A percentile compares a stretch with the other conserved stretches of the same genome.
Evolutionary conservation across 257 asterid genomes (phyloP).

Genomic region (Catharanthus roseus): DNA sequence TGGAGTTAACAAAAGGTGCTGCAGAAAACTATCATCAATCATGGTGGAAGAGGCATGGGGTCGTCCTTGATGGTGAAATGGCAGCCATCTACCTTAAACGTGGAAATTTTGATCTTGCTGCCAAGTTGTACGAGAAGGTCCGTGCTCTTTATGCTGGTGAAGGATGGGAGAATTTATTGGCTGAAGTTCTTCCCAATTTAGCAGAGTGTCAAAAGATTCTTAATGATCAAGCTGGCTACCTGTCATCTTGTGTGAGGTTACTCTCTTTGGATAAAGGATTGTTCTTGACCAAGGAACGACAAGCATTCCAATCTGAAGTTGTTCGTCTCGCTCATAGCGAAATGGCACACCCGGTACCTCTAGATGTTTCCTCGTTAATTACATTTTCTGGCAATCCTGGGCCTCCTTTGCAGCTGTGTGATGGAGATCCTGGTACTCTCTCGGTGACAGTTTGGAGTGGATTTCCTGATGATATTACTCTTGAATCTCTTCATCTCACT

Average conservation of each 20-base stretch:
- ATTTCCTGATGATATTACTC: constrained; percentile 94
- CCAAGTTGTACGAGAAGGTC: constrained; percentile 92
- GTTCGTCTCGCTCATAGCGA: constrained; percentile 92
- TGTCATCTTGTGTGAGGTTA: constrained; percentile 93
- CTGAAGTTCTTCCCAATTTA: constrained; percentile 91
- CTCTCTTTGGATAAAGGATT: constrained; percentile 82
- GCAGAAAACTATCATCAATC: constrained; percentile 91
- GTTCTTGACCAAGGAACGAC: constrained; percentile 81
- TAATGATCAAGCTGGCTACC: constrained; percentile 93
- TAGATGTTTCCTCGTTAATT: constrained; percentile 87
- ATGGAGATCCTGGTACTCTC: constrained; percentile 92
- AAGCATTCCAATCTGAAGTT: constrained; percentile 92
- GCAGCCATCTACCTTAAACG: constrained; percentile 88
- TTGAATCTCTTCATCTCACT: constrained; percentile 87
- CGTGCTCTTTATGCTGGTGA: constrained; percentile 99
- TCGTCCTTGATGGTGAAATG: constrained; percentile 97
- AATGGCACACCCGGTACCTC: constrained; percentile 94
- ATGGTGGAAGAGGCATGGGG: constrained; percentile 99
- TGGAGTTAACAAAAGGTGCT: constrained; percentile 94
- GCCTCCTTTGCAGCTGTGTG: constrained; percentile 86
- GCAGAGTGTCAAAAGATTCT: constrained; percentile 95
- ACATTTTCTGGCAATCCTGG: constrained; percentile 94
- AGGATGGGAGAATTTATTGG: constrained; percentile 95
- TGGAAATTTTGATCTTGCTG: constrained; percentile 75
- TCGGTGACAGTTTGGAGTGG: constrained; percentile 92